These are phyloP conservation scores for Didymella keratinophila DNA, from an alignment of 2,329 filamentous ascomycete species.

Conservation along the genomic window DNA sequence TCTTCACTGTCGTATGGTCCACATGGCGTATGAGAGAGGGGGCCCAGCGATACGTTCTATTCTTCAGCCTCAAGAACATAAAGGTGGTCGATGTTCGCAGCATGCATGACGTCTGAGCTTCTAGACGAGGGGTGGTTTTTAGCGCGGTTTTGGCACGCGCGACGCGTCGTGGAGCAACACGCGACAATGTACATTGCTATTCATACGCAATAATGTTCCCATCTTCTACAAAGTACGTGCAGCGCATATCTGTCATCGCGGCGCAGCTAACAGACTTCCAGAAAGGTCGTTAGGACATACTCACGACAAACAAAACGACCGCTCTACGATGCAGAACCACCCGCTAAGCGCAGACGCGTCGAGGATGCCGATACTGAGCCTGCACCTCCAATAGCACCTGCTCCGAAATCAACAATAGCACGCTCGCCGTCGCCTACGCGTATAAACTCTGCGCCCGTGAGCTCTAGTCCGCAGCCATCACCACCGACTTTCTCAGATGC, in stretches of 20 bases:
- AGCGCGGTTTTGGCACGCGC: slow-evolving; percentile 18
- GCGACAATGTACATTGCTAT: slow-evolving; percentile 26
- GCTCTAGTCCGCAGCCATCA: slow-evolving; percentile 45
- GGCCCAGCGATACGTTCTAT: no score
- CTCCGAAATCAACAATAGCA: background rate
- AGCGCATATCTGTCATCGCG: background rate
- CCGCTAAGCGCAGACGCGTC: slow-evolving; percentile 50
- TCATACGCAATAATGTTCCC: slow-evolving; percentile 34
- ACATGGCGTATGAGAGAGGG: background rate
- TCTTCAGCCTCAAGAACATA: background rate
- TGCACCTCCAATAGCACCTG: slow-evolving; percentile 25
- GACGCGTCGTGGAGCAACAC: slow-evolving; percentile 32
- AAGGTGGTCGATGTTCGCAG: background rate
- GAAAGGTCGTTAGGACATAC: slow-evolving; percentile 47
- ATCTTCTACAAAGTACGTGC: slow-evolving; percentile 35
- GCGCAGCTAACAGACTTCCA: slow-evolving; percentile 28
- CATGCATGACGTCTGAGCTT: background rate
- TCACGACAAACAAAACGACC: slow-evolving; percentile 45
- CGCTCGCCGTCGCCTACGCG: slow-evolving; percentile 13
- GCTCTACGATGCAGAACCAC: slow-evolving; percentile 42
- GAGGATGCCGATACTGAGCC: slow-evolving; percentile 21
- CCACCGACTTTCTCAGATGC: slow-evolving; percentile 55
- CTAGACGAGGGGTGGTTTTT: background rate
- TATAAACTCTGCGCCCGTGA: slow-evolving; percentile 26
- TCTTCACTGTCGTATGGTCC: background rate